These are phyloP conservation scores for Tricholoma furcatifolium DNA, from an alignment of 768 basidiomycete species.

Conservation along the genomic window DNA sequence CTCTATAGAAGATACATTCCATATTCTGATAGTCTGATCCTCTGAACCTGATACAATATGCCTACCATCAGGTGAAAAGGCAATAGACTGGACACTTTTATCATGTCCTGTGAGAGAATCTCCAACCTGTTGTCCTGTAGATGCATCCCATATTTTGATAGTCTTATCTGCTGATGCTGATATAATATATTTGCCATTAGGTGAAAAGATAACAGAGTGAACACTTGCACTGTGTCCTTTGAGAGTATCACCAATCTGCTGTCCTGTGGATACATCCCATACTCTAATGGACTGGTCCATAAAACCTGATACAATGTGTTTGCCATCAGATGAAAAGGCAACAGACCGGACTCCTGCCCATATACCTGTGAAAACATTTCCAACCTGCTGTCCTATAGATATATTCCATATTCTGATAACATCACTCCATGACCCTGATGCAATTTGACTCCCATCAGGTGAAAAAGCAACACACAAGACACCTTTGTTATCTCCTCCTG, in stretches of 20 bases:
- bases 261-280: neutral
- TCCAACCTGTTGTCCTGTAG: neutral
- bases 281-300: neutral
- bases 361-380: conserved; percentile 11
- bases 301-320: neutral
- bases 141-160: conserved; percentile 18
- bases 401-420: neutral
- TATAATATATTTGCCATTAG: conserved; percentile 18
- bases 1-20: neutral
- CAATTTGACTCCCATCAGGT: neutral
- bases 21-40: neutral
- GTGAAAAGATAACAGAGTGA: conserved; percentile 15
- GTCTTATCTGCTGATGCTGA: conserved; percentile 18
- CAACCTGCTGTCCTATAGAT: conserved; percentile 3
- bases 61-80: conserved; percentile 19
- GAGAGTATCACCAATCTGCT: neutral
- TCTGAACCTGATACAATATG: neutral
- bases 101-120: conserved; percentile 3
- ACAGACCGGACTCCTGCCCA: neutral
- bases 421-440: conserved; percentile 15
- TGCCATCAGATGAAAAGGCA: neutral
- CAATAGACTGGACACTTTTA: conserved; percentile 6
- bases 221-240: neutral
- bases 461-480: too few species aligned
- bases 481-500: too few species aligned